Base-by-base conservation (phyloP, 495 filamentous ascomycete genomes). In the Aspergillus egyptiacus region DNA sequence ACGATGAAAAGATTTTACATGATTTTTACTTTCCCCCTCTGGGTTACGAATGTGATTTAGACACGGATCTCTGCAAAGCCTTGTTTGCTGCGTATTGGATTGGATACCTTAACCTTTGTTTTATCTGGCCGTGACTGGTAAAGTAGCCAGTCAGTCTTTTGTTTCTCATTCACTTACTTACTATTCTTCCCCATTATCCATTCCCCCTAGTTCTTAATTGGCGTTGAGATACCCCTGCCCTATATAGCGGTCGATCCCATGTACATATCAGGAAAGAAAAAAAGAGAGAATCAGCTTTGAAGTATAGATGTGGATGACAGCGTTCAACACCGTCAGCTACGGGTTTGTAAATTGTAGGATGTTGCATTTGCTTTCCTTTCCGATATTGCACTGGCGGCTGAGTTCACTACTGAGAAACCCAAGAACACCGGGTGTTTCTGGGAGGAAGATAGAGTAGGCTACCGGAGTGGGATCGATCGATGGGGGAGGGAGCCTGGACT, bases 181-280 rank as follows among this genome's bases (percentile, higher is more conserved):
- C 8, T 22, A 34, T 15, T 24, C 31, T 27, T 50, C 38, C 38
- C 51, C 39, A 36, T 52, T 25, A n/a, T n/a, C n/a, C 35, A 37
- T 53, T 25, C 22, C 44, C 39, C 45, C 38, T 40, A 15, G 28
- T 46, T 57, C 46, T 48, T 51, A 50, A 52, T 58, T 61, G 53
- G 40, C 55, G 50, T 60, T 58, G 55, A 60, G 60, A 63, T 63
- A 63, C 60, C 67, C 67, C 67, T 58, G 60, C 58, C 62, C 53
- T 53, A 60, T 55, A 50, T 64, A 56, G 62, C 61, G 56, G 57
- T 48, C 51, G 58, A 44, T 40, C 57, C 48, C 56, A 57, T 70
- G 65, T 72, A 72, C 61, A 72, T 72, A 72, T 47, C 38, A 38
- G 31, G 58, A 61, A 57, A 49, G n/a, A n/a, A n/a, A n/a, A n/a